These are phyloP conservation scores for Pleurotus salmoneostramineus DNA, from an alignment of 768 basidiomycete genomes.

Conservation along the genomic window DNA sequence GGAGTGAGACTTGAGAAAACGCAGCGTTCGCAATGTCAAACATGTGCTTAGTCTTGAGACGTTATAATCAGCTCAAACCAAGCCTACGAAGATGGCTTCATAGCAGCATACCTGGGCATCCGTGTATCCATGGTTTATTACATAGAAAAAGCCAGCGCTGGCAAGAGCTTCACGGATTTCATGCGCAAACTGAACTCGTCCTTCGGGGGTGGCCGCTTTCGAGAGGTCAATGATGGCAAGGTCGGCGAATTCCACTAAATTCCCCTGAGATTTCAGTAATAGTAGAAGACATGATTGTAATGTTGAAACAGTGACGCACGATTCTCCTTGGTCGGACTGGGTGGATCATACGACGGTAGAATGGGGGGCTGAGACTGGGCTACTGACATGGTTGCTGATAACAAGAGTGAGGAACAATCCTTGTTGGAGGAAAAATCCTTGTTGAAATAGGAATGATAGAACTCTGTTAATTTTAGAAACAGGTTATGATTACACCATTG, in stretches of 20 bases:
- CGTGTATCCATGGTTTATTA: conserved; percentile 44
- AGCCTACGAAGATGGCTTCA: too few species aligned
- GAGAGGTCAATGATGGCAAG: conserved; percentile 51
- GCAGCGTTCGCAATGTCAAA: conserved; percentile 45
- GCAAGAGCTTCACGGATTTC: conserved; percentile 43
- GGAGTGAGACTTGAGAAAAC: conserved; percentile 32
- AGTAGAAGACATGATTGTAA: background rate
- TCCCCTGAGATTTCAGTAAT: background rate
- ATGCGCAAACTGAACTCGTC: conserved; percentile 29
- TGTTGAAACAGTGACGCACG: conserved; percentile 21
- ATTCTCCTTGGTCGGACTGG: conserved; percentile 27
- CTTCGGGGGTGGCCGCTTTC: conserved; percentile 30
- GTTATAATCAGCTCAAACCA: background rate
- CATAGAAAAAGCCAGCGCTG: conserved; percentile 43
- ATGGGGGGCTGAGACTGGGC: conserved; percentile 21
- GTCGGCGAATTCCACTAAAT: conserved; percentile 36
- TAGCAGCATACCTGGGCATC: conserved; percentile 34
- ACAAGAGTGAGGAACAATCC: too few species aligned
- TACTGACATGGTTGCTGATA: too few species aligned
- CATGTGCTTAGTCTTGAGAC: conserved; percentile 35
- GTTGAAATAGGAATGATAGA: too few species aligned
- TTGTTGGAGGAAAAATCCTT: too few species aligned
- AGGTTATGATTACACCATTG: too few species aligned
- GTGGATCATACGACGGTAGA: conserved; percentile 30
- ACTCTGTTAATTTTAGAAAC: too few species aligned